A percentile compares a stretch with the other conserved stretches of the same genome.
These are phyloP conservation scores for Podila verticillata DNA, from an alignment of 192 early-diverging fungal genomes.

Conservation along the genomic window DNA sequence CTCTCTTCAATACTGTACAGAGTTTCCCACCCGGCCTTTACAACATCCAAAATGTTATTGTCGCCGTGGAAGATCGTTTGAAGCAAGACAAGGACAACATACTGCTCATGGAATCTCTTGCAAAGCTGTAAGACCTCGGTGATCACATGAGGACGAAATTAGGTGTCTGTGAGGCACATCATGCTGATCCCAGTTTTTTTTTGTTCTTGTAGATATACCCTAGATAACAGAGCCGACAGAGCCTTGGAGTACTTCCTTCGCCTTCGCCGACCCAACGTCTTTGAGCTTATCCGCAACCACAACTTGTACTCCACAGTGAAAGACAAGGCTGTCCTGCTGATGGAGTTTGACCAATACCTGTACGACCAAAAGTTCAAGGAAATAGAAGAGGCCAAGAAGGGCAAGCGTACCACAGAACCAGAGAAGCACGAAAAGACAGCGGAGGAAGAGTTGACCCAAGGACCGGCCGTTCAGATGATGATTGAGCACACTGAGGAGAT, in stretches of 20 bases:
- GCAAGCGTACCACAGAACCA: neutral
- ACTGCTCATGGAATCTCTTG: conserved; percentile 76
- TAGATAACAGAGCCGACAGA: conserved; percentile 76
- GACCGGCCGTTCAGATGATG: conserved; percentile 81
- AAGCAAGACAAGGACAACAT: conserved; percentile 64
- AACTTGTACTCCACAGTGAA: conserved; percentile 85
- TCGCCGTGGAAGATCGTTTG: conserved; percentile 76
- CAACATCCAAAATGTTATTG: conserved; percentile 76
- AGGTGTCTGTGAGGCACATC: neutral
- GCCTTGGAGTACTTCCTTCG: conserved; percentile 85
- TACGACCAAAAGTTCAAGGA: conserved; percentile 57
- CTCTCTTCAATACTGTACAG: conserved; percentile 67
- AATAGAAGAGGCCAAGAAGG: conserved; percentile 24
- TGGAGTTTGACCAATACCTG: conserved; percentile 84
- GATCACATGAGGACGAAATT: neutral
- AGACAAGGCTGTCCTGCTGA: conserved; percentile 80
- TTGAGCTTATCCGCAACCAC: conserved; percentile 78
- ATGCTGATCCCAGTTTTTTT: neutral
- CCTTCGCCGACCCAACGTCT: conserved; percentile 73
- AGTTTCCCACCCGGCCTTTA: conserved; percentile 87
- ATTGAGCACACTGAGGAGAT: conserved; percentile 88
- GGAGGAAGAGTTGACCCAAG: conserved; percentile 53
- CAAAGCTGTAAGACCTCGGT: conserved; percentile 69
- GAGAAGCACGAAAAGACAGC: conserved; percentile 1
- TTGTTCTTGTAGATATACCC: conserved; percentile 62